A percentile compares a stretch with the other conserved stretches of the same genome.
Evolutionary conservation across 768 basidiomycete genomes (phyloP).

Genomic region (Tulasnella calospora): DNA sequence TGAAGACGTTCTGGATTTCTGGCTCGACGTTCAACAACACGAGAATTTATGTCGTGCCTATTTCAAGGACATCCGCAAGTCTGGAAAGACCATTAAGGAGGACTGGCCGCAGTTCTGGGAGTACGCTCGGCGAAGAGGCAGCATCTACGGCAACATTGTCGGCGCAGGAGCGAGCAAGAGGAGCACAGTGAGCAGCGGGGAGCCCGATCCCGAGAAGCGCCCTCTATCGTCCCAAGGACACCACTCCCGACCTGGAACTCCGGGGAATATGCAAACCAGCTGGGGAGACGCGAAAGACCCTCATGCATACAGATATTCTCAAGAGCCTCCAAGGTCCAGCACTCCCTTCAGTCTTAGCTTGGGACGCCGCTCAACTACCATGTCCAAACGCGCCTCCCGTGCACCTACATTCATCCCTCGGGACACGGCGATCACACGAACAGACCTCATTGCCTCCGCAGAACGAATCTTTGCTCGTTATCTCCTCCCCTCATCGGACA

Average conservation of each 20-base stretch:
- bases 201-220: constrained; percentile 64
- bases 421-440: constrained; percentile 80
- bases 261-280: constrained; percentile 45
- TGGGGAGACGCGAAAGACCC: constrained; percentile 32
- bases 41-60: constrained; percentile 98
- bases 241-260: constrained; percentile 43
- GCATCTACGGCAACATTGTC: constrained; percentile 87
- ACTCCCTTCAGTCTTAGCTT: constrained; percentile 28
- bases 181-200: constrained; percentile 76
- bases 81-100: constrained; percentile 84
- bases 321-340: constrained; percentile 16
- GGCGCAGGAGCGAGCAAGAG: constrained; percentile 66
- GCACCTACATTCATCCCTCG: constrained; percentile 94
- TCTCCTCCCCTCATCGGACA: constrained; percentile 82
- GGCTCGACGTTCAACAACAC: constrained; percentile 98
- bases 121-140: constrained; percentile 84
- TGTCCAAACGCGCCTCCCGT: constrained; percentile 29
- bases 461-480: constrained; percentile 96
- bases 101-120: constrained; percentile 99
- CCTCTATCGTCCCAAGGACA: constrained; percentile 39
- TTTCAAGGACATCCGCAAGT: constrained; percentile 97
- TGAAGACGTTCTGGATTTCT: constrained; percentile 96
- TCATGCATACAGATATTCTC: constrained; percentile 10
- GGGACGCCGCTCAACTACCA: constrained; percentile 22
- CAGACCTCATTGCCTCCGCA: constrained; percentile 85